Conservation (phyloP, 164 flowering plant genomes). For the Magnolia officinalis region DNA sequence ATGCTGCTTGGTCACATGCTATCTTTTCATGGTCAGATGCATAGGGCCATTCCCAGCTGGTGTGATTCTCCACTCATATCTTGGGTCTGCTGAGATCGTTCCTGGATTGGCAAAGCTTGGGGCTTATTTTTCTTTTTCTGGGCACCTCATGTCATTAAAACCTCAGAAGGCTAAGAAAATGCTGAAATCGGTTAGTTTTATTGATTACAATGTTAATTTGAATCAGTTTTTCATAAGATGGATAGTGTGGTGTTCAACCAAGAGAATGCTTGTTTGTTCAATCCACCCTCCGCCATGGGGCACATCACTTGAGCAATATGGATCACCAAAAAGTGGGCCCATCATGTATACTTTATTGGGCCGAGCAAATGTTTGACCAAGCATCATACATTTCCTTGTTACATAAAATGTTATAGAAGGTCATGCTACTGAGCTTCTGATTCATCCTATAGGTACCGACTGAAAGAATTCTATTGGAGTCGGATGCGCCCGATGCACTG, state of each 20-base stretch:
- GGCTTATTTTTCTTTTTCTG: constrained; percentile 96
- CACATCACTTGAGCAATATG: background rate
- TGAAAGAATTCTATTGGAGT: constrained; percentile 55
- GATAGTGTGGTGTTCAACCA: no score
- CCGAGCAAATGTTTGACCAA: background rate
- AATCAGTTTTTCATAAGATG: background rate
- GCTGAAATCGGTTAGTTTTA: constrained; percentile 52
- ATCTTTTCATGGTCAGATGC: background rate
- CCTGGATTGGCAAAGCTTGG: constrained; percentile 81
- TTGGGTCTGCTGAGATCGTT: constrained; percentile 98
- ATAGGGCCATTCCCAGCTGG: constrained; percentile 91
- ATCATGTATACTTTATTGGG: background rate
- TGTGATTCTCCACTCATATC: constrained; percentile 81
- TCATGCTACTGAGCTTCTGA: background rate
- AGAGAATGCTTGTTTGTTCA: background rate
- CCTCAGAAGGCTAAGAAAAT: constrained; percentile 76
- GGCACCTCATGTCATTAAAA: constrained; percentile 71
- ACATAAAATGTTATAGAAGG: background rate
- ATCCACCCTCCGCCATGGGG: background rate
- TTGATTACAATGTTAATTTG: no score
- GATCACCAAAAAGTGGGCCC: background rate
- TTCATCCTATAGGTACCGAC: constrained; percentile 50
- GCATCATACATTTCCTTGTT: background rate
- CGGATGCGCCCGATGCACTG: constrained; percentile 97
- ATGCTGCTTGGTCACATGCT: background rate